phyloP scores from a whole-genome alignment of 768 basidiomycete genomes.

The Psilocybe sp. region DNA sequence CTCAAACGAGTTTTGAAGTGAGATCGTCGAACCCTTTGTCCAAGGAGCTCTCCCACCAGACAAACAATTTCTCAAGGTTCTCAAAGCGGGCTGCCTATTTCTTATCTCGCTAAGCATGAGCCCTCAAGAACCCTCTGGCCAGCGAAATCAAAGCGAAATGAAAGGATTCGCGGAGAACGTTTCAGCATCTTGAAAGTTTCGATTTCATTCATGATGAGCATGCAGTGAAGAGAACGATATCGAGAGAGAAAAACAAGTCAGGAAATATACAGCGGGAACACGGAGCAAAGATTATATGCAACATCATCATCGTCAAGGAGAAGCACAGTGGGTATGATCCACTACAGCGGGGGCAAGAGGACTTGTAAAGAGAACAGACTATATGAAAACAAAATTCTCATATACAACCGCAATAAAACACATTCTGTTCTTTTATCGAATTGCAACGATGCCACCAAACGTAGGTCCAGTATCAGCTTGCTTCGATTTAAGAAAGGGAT shows the following conservation, averaged over 20 bases:
- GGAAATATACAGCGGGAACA: slow-evolving; percentile 17
- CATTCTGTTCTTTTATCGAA: slow-evolving; percentile 11
- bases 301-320: slow-evolving; percentile 5
- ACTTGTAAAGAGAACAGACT: slow-evolving; percentile 17
- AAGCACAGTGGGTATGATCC: slow-evolving; percentile 7
- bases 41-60: no score
- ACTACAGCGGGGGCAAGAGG: slow-evolving; percentile 10
- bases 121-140: no score
- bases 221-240: slow-evolving; percentile 14
- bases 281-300: slow-evolving; percentile 18
- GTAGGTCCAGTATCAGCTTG: not conserved
- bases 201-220: slow-evolving; percentile 25
- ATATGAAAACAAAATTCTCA: slow-evolving; percentile 10
- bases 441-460: slow-evolving; percentile 1
- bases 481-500: slow-evolving; percentile 55
- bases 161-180: not conserved
- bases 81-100: no score
- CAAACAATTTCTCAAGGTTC: no score
- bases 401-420: slow-evolving; percentile 12
- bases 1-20: no score
- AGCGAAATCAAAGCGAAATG: no score
- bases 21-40: no score
- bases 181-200: slow-evolving; percentile 18
- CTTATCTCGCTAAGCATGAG: no score
- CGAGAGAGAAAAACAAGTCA: slow-evolving; percentile 16